Percentiles rank a stretch among this genome's conserved stretches.
These are phyloP conservation scores for Xenoacremonium recifei DNA, from an alignment of 2,329 filamentous ascomycete species.

Conservation along the genomic window DNA sequence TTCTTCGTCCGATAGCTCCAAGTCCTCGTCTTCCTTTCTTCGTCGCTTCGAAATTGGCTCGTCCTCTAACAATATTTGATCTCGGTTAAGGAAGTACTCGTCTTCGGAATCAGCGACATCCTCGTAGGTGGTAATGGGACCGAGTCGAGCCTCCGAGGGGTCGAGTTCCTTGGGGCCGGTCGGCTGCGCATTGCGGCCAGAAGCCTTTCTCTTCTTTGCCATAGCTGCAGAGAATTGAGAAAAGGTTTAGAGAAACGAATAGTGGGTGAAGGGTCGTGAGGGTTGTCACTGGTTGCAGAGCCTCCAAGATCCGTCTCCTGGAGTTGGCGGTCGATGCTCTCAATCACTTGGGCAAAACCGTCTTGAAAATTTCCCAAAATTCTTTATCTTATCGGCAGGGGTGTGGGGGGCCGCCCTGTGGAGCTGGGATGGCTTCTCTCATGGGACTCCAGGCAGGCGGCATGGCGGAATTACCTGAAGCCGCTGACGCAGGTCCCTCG, in stretches of 20 bases:
- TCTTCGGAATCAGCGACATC: constrained; percentile 94
- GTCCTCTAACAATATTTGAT: constrained; percentile 84
- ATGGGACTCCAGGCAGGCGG: background rate
- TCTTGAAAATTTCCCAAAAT: too few relatives aligned
- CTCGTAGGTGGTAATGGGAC: constrained; percentile 63
- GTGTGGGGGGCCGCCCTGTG: too few relatives aligned
- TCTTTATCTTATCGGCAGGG: too few relatives aligned
- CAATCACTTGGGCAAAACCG: too few relatives aligned
- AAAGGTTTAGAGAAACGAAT: background rate
- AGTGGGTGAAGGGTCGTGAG: too few relatives aligned
- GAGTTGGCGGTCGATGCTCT: too few relatives aligned
- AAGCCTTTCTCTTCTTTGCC: constrained; percentile 71
- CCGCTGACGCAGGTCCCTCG: background rate
- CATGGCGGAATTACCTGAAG: background rate
- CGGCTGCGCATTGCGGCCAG: constrained; percentile 43
- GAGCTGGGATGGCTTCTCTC: too few relatives aligned
- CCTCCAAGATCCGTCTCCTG: too few relatives aligned
- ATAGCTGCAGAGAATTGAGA: constrained; percentile 44
- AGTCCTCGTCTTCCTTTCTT: constrained; percentile 68
- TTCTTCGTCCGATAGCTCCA: constrained; percentile 64
- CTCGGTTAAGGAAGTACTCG: constrained; percentile 83
- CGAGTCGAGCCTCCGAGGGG: constrained; percentile 59
- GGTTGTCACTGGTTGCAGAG: too few relatives aligned
- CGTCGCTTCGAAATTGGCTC: constrained; percentile 75
- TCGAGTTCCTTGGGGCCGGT: constrained; percentile 56